These are phyloP conservation scores for Chaetomium sp. DNA, from an alignment of 2,329 filamentous ascomycete genomes.

Conservation along the genomic window DNA sequence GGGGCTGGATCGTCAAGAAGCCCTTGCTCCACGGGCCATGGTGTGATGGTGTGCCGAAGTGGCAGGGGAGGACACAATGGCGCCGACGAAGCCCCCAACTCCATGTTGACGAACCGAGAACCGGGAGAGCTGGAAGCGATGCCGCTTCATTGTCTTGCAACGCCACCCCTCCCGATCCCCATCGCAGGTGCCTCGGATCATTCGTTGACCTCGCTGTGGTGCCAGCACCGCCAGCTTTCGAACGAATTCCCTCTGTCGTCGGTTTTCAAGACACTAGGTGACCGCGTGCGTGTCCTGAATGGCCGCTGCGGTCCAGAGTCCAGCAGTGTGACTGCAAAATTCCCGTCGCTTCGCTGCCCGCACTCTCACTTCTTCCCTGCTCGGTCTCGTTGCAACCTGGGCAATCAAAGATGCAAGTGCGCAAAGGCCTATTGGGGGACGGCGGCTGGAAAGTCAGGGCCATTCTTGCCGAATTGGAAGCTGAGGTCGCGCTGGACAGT, in stretches of 20 bases:
- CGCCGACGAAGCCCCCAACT: no score
- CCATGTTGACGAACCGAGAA: neutral
- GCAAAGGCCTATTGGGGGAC: slow-evolving; percentile 19
- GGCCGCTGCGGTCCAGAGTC: neutral
- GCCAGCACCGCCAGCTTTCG: neutral
- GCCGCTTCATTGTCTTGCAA: neutral
- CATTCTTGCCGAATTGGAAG: slow-evolving; percentile 22
- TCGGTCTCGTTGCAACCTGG: slow-evolving; percentile 23
- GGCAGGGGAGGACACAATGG: neutral
- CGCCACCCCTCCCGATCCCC: neutral
- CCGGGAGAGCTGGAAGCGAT: neutral
- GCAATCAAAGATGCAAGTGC: slow-evolving; percentile 20
- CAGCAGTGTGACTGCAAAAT: neutral
- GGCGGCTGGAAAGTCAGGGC: slow-evolving; percentile 15
- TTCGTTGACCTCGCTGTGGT: neutral
- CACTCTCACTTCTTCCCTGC: neutral
- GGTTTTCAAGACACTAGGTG: neutral
- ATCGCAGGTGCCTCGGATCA: neutral
- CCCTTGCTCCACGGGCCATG: slow-evolving; percentile 8
- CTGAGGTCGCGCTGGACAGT: slow-evolving; percentile 12
- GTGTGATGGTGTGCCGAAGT: slow-evolving; percentile 16
- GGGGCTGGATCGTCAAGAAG: slow-evolving; percentile 14
- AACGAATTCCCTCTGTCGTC: neutral
- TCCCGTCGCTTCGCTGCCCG: neutral
- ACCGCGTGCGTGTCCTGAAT: neutral